Percentiles rank a stretch among this genome's conserved stretches.
These are phyloP conservation scores for Echium plantagineum DNA, from an alignment of 257 asterid species.

Conservation along the genomic window DNA sequence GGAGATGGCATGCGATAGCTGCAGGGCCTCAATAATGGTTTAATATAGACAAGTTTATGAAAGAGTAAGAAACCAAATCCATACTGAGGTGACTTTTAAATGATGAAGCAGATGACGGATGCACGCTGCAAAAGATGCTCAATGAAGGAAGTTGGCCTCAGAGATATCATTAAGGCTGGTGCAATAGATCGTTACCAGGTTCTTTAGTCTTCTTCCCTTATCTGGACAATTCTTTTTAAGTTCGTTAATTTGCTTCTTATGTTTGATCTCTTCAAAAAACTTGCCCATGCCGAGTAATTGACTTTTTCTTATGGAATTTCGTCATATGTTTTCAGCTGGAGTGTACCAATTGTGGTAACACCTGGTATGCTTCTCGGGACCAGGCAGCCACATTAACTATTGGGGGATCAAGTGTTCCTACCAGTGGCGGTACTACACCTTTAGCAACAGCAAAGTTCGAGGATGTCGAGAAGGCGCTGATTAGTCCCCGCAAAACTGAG, in stretches of 20 bases:
- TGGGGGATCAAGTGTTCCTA: conserved; percentile 40
- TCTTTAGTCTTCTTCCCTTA: background rate
- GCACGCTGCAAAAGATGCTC: conserved; percentile 72
- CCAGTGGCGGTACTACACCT: conserved; percentile 45
- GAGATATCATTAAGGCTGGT: conserved; percentile 65
- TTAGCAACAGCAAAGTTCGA: conserved; percentile 61
- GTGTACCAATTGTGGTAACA: conserved; percentile 63
- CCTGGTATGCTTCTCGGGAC: conserved; percentile 77
- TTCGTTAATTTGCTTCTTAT: background rate
- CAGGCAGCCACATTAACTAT: conserved; percentile 57
- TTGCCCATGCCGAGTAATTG: background rate
- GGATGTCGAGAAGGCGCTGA: conserved; percentile 48
- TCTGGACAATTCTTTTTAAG: background rate
- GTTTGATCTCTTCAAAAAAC: background rate
- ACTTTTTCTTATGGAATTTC: background rate
- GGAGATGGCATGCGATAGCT: no score
- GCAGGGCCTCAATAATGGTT: no score
- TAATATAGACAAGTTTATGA: no score
- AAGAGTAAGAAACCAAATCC: background rate
- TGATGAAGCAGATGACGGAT: conserved; percentile 62
- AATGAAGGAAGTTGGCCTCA: conserved; percentile 57
- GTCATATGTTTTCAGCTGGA: conserved; percentile 42
- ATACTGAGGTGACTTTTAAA: background rate
- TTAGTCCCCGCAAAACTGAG: conserved; percentile 44
- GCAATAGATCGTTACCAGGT: conserved; percentile 77